Evolutionary conservation across 2,329 filamentous ascomycete genomes (phyloP), one percentile per base, ranked within the genome.

Genomic region (Calcarisporium arbuscula): DNA sequence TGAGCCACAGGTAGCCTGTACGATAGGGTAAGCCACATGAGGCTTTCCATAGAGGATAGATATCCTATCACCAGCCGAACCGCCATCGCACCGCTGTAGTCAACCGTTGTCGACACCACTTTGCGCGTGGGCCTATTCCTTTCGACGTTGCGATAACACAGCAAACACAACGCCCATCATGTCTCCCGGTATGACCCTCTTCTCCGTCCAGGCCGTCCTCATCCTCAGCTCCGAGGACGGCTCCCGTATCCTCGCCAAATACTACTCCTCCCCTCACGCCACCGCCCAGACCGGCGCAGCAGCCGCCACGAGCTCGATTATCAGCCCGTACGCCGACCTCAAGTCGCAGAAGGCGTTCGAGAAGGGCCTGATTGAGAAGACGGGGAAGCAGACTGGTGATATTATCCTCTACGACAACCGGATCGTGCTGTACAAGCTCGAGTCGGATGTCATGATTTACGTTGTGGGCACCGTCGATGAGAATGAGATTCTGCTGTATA

Each of bases 351-450:
- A 94, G 62, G 76, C 85, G 3, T 98, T 98, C 55, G 92, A 98
- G 64, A 95, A 95, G 68, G 92, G 89, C 6, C 75, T 98, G 25
- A 68, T 95, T 40, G 82, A 95, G 54, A 96, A 98, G 74, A 96
- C 92, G 12, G 82, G 85, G 48, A 98, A 96, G 72, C 87, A 94
- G 67, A 89, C 79, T 11, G 87, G 84, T 50, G 92, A 96, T 66
- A 92, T 98, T 52, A 94, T 98, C 50, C 78, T 98, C 36, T 96
- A 95, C 66, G 92, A 98, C 65, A 94, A 94, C 67, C 80, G 87
- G 52, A 83, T 98, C 42, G 87, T 96, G 36, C 82, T 96, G 34
- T 98, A 95, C 73, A 98, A 98, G 78, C 84, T 84, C 68, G 92
- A 98, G 70, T 88, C 85, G 50, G 92, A 98, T 61, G 85, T 96